Conservation (phyloP, 345 rosid genomes). For the Eucalyptus victrix region DNA sequence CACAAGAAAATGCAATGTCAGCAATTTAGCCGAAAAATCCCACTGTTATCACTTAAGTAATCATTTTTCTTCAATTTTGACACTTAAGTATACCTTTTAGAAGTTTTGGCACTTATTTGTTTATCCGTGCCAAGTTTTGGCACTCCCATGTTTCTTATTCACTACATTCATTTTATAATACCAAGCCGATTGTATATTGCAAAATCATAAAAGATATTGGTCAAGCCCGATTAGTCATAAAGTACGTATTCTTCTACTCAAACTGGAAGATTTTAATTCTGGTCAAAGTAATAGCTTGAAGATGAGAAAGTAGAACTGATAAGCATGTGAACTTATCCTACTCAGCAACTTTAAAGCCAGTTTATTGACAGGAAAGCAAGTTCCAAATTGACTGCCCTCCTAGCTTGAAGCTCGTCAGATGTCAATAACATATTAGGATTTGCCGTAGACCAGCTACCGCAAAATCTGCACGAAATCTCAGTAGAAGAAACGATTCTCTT, state of each 20-base stretch:
- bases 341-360: neutral
- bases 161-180: neutral
- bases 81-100: too few relatives aligned
- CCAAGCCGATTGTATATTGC: neutral
- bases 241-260: neutral
- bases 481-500: neutral
- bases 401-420: neutral
- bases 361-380: neutral
- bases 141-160: neutral
- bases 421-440: neutral
- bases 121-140: too few relatives aligned
- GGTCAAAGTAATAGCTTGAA: neutral
- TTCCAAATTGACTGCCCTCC: neutral
- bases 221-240: neutral
- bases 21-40: too few relatives aligned
- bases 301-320: neutral
- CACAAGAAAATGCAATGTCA: too few relatives aligned
- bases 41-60: too few relatives aligned
- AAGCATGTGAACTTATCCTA: neutral
- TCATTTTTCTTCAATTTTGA: too few relatives aligned
- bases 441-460: neutral
- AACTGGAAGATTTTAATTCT: neutral
- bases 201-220: neutral
- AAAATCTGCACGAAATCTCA: neutral
- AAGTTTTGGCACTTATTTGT: too few relatives aligned